Base-by-base conservation (phyloP, 1,284 basidiomycete species). In the Cryptococcus sp. region DNA sequence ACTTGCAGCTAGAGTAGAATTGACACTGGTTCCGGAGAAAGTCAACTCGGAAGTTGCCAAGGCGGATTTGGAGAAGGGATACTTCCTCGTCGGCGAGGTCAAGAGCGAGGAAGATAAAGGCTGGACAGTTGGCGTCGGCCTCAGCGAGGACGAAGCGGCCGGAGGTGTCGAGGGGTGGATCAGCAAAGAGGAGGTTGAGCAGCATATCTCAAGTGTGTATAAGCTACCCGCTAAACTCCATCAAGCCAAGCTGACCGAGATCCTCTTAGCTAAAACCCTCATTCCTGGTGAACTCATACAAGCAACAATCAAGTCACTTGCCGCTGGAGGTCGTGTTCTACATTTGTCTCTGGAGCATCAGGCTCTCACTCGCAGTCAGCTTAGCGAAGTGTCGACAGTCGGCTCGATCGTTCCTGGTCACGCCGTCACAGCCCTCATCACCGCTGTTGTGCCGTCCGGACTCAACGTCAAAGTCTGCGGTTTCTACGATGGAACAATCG, bases 21-120 rank as follows among this genome's bases (percentile, higher is more conserved):
- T 98, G 49, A 90, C 88, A 60, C 82, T 99, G 42, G 78, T 89
- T 20, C 96, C 96, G 3, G 86, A 87, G 65, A 85, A 86, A 68
- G 89, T 99, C 61, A 98, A 99, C 75, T 82, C 81, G 48, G 92
- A 89, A 17, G 83, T 99, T 2, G 83, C 83, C 20, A 90, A 89
- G 75, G 80, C 82, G 4, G 96, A 99, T 78, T 73, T 99, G 35
- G 85, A 84, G 52, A 67, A 80, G 52, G 91, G 91, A 38, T 91
- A 88, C 74, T 88, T 89, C 73, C 80, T 96, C 52, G 84, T 88
- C 0, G 90, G 86, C 11, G 85, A 89, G 47, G 83, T 98, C 30
- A 86, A 89, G 76, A 91, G 88, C 68, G 81, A 90, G 38, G 96
- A 99, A 79, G 96, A 99, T 70, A 92, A 97, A 77, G 95, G 95